A percentile compares a stretch with the other conserved stretches of the same genome.
These are phyloP conservation scores for Theileria equi DNA, from an alignment of 169 alveolate species.

Conservation along the genomic window DNA sequence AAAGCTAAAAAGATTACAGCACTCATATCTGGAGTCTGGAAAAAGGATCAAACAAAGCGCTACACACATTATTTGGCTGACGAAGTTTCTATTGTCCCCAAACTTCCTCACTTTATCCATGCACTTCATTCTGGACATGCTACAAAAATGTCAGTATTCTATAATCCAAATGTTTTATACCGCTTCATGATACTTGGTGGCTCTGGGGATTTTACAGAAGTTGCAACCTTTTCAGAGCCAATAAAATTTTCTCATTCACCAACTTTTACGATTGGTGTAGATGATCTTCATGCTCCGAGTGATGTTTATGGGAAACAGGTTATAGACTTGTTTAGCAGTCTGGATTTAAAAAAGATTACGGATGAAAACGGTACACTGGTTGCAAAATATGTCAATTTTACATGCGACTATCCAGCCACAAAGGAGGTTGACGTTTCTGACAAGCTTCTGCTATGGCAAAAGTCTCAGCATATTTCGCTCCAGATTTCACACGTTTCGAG, in stretches of 20 bases:
- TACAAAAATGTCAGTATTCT: constrained; percentile 24
- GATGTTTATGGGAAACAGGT: constrained; percentile 6
- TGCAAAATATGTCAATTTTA: no score
- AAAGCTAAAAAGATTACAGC: constrained; percentile 15
- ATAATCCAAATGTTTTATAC: constrained; percentile 20
- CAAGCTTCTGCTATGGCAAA: no score
- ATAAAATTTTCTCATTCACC: constrained; percentile 32
- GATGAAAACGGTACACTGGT: no score
- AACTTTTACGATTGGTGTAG: background rate
- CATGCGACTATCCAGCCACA: no score
- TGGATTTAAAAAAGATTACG: no score
- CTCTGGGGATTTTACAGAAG: constrained; percentile 31
- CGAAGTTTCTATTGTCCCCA: background rate
- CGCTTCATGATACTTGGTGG: constrained; percentile 36
- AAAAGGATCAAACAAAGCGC: background rate
- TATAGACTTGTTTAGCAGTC: background rate
- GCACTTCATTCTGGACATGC: background rate
- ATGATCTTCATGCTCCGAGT: no score
- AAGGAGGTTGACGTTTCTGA: no score
- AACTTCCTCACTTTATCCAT: background rate
- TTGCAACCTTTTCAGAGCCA: constrained; percentile 9
- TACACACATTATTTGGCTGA: background rate
- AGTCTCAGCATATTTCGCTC: no score
- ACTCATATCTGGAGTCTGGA: constrained; percentile 28
- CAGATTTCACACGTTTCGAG: no score